phyloP scores from a whole-genome alignment of 768 basidiomycete species.

The Suillus placidus region DNA sequence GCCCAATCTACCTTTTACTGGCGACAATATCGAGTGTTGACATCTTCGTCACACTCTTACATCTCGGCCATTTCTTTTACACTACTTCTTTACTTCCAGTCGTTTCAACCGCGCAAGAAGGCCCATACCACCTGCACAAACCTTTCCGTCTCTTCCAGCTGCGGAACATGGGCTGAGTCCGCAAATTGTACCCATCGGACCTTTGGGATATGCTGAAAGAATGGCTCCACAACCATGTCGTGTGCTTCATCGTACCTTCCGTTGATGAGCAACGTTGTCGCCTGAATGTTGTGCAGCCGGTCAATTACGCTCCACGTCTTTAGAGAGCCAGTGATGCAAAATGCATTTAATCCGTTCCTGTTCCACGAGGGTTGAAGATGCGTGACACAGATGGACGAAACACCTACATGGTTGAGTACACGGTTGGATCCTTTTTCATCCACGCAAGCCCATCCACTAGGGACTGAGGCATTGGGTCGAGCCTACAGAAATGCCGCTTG shows the following conservation, averaged over 20 bases:
- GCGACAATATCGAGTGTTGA: no score
- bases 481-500: constrained; percentile 43
- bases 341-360: constrained; percentile 45
- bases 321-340: constrained; percentile 36
- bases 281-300: constrained; percentile 35
- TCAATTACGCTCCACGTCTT: constrained; percentile 39
- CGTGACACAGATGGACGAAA: neutral
- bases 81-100: neutral
- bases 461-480: constrained; percentile 48
- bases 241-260: constrained; percentile 41
- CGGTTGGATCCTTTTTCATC: constrained; percentile 48
- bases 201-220: constrained; percentile 34
- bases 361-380: constrained; percentile 7
- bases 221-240: constrained; percentile 37
- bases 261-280: constrained; percentile 39
- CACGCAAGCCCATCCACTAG: constrained; percentile 37
- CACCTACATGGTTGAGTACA: constrained; percentile 49
- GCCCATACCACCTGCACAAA: constrained; percentile 36
- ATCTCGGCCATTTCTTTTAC: no score
- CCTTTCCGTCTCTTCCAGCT: constrained; percentile 41
- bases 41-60: no score
- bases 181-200: constrained; percentile 42
- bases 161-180: constrained; percentile 39
- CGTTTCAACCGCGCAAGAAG: constrained; percentile 24
- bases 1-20: no score